These are phyloP conservation scores for Alternaria brassicicola DNA, from an alignment of 2,329 filamentous ascomycete species.

Conservation along the genomic window DNA sequence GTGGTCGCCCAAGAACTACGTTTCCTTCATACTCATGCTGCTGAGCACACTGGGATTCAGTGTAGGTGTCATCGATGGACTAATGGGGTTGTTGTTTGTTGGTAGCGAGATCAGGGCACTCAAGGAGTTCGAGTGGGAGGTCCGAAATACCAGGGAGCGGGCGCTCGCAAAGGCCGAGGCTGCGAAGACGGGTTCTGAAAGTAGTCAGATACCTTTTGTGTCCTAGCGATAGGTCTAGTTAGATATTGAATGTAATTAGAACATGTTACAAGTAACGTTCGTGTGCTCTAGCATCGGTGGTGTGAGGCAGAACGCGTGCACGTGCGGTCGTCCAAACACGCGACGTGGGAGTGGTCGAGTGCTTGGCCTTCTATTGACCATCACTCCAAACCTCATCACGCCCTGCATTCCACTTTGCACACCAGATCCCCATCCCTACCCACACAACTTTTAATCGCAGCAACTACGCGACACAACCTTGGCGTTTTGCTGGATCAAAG, in stretches of 20 bases:
- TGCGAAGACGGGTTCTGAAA: constrained; percentile 4
- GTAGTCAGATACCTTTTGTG: not conserved
- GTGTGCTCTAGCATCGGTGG: not conserved
- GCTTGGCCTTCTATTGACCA: constrained; percentile 11
- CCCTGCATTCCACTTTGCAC: not conserved
- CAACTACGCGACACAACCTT: not conserved
- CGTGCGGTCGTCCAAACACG: constrained; percentile 21
- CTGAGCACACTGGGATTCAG: constrained; percentile 78
- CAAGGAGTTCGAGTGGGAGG: constrained; percentile 93
- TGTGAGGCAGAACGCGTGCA: constrained; percentile 13
- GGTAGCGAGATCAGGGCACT: constrained; percentile 81
- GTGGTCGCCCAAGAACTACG: constrained; percentile 79
- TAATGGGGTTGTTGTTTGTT: constrained; percentile 88
- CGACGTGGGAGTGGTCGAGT: constrained; percentile 4
- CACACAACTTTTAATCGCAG: not conserved
- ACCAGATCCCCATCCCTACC: not conserved
- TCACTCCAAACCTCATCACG: constrained; percentile 16
- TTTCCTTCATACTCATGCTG: constrained; percentile 80
- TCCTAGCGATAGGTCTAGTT: not conserved
- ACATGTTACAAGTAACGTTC: not conserved
- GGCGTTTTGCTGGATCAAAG: not conserved
- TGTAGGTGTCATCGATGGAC: constrained; percentile 78
- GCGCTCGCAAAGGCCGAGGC: constrained; percentile 24
- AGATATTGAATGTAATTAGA: not conserved
- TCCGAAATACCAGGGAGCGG: constrained; percentile 52